Evolutionary conservation across 495 filamentous ascomycete species (phyloP), one percentile per base, ranked within the genome.

Genomic region (Tetracladium marchalianum): DNA sequence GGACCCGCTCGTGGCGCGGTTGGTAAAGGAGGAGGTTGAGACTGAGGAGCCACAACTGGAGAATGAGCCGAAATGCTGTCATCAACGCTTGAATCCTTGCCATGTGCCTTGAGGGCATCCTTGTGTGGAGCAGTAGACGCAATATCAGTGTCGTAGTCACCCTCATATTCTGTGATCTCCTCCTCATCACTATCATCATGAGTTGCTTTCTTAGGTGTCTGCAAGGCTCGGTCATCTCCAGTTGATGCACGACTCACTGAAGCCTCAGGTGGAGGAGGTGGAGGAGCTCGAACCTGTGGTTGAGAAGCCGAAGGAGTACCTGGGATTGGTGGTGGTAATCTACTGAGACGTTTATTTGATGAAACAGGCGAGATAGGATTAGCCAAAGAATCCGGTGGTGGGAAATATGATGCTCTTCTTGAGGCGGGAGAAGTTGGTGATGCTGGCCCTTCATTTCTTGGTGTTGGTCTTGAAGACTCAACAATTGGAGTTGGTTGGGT

Each of bases 91-190:
- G 82, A 78, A 34, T 89, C 87, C 37, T 81, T 76, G 27, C 76
- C 80, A 64, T 95, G 87, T 15, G 85, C 61, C 56, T 87, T 93
- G 45, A 97, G 62, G 4, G 92, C 90, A 67, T 95, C 92, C 64
- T 93, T 92, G 60, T 92, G 84, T 35, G 84, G 83, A 9, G 78
- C 88, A 24, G 87, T 82, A 37, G 93, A 84, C 1, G 85, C 90
- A 53, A 98, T 96, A 62, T 97, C 92, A 34, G 92, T 98, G 54
- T 97, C 92, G 61, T 98, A 97, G 59, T 97, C 92, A 15, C 90
- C 92, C 62, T 98, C 92, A 59, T 97, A 97, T 62, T 96, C 92
- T 1, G 86, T 94, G 32, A 87, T 70, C 58, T 92, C 89, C 54
- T 72, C 76, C 36, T 90, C 86, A 27, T 27, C 22, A 13, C 75